A percentile compares a stretch with the other conserved stretches of the same genome.
phyloP scores from a whole-genome alignment of 2,329 filamentous ascomycete species.

The Arthrobotrys pseudoclavata region DNA sequence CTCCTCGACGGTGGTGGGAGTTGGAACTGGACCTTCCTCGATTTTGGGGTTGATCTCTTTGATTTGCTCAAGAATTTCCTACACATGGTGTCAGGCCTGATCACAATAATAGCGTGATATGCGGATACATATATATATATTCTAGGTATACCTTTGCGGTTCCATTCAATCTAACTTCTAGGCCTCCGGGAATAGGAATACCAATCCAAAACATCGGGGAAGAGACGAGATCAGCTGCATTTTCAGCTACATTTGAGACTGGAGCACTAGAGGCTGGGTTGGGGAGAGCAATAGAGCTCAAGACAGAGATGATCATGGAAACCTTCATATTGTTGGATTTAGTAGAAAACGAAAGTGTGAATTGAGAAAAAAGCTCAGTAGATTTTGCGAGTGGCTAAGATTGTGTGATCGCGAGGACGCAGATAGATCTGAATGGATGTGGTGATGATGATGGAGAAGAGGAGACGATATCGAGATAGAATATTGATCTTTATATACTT shows the following conservation, averaged over 20 bases:
- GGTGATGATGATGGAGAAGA: neutral
- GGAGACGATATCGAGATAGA: neutral
- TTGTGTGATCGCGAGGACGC: neutral
- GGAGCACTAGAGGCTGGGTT: neutral
- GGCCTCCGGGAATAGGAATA: neutral
- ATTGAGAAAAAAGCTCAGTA: neutral
- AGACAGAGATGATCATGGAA: conserved; percentile 2
- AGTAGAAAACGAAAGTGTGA: neutral
- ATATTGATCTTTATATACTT: neutral
- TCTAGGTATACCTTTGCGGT: neutral
- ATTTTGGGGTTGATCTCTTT: conserved; percentile 2
- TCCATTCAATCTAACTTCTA: conserved; percentile 9
- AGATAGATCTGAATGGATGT: neutral
- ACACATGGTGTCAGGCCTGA: neutral
- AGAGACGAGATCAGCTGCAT: neutral
- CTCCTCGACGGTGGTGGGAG: neutral
- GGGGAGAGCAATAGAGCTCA: conserved; percentile 18
- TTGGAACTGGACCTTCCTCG: neutral
- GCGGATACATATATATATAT: neutral
- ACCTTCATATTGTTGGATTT: conserved; percentile 14
- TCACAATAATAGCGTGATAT: no score
- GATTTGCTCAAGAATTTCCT: conserved; percentile 18
- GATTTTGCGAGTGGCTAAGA: neutral
- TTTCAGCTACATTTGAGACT: neutral
- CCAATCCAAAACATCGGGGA: conserved; percentile 24